Evolutionary conservation across 192 early-diverging fungal genomes (phyloP).

Genomic region (Fimicolochytrium jonesii): DNA sequence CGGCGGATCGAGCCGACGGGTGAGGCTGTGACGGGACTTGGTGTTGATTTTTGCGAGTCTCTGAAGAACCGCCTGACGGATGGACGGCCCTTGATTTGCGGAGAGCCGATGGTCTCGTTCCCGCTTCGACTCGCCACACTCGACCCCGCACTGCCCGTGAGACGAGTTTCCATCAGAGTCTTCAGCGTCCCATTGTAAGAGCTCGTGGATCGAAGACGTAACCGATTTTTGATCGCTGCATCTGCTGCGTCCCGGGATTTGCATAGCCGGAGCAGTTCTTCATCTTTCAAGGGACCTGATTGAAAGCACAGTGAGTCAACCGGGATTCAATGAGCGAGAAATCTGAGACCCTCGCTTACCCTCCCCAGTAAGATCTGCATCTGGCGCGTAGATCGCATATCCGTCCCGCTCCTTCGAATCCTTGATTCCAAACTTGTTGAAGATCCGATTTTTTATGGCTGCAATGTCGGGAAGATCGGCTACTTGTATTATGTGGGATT

Average conservation of each 20-base stretch:
- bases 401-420: slow-evolving; percentile 16
- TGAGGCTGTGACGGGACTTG: too few species aligned
- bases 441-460: slow-evolving; percentile 65
- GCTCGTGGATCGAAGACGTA: not conserved
- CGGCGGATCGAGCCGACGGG: not conserved
- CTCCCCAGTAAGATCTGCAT: slow-evolving; percentile 4
- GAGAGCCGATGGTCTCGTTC: too few species aligned
- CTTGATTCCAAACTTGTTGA: slow-evolving; percentile 78
- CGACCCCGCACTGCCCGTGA: too few species aligned
- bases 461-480: slow-evolving; percentile 63
- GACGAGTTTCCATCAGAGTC: too few species aligned
- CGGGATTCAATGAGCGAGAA: not conserved
- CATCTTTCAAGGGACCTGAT: slow-evolving; percentile 44
- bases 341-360: slow-evolving; percentile 6
- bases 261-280: slow-evolving; percentile 76
- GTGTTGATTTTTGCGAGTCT: too few species aligned
- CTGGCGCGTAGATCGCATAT: slow-evolving; percentile 31
- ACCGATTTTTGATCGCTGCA: not conserved
- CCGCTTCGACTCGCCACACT: too few species aligned
- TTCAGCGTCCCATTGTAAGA: too few species aligned
- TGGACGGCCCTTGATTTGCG: too few species aligned
- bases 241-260: slow-evolving; percentile 11
- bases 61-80: too few species aligned
- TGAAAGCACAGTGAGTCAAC: too few species aligned
- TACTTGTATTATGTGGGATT: slow-evolving; percentile 76